Conservation (phyloP, 148 eudicot genomes). For the Cornus controversa region DNA sequence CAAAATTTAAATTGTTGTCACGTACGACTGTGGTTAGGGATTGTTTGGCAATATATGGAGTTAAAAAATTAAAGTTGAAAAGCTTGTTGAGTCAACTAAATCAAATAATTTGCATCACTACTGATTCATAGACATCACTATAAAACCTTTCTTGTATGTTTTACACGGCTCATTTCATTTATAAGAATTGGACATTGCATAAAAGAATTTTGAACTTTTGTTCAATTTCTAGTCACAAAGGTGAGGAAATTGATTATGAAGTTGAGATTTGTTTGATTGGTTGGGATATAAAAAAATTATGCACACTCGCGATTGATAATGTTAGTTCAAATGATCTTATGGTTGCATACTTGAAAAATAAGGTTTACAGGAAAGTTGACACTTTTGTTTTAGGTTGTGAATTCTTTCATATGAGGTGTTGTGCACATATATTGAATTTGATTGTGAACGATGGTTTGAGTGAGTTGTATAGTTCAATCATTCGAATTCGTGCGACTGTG, state of each 20-base stretch:
- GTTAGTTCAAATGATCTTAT: slow-evolving; percentile 19
- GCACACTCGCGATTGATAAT: slow-evolving; percentile 15
- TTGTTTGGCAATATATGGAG: not conserved
- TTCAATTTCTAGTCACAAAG: slow-evolving; percentile 11
- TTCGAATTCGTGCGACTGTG: slow-evolving; percentile 1
- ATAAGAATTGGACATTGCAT: slow-evolving; percentile 11
- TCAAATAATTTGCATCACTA: slow-evolving; percentile 13
- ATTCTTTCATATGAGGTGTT: too few relatives aligned
- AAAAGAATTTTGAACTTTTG: too few relatives aligned
- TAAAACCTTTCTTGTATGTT: slow-evolving; percentile 12
- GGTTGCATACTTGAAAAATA: too few relatives aligned
- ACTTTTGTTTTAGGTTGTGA: too few relatives aligned
- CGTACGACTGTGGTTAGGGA: too few relatives aligned
- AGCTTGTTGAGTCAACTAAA: not conserved
- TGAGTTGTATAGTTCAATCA: not conserved
- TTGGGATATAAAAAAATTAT: slow-evolving; percentile 14
- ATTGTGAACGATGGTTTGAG: too few relatives aligned
- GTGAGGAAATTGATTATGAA: slow-evolving; percentile 9
- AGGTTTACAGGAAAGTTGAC: too few relatives aligned
- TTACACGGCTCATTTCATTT: not conserved
- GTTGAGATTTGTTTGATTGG: not conserved
- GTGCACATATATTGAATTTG: too few relatives aligned
- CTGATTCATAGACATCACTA: slow-evolving; percentile 16
- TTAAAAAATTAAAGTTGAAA: not conserved
- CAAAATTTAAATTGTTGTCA: too few relatives aligned